These are phyloP conservation scores for Rubroboletus satanas DNA, from an alignment of 768 basidiomycete species.

Conservation along the genomic window DNA sequence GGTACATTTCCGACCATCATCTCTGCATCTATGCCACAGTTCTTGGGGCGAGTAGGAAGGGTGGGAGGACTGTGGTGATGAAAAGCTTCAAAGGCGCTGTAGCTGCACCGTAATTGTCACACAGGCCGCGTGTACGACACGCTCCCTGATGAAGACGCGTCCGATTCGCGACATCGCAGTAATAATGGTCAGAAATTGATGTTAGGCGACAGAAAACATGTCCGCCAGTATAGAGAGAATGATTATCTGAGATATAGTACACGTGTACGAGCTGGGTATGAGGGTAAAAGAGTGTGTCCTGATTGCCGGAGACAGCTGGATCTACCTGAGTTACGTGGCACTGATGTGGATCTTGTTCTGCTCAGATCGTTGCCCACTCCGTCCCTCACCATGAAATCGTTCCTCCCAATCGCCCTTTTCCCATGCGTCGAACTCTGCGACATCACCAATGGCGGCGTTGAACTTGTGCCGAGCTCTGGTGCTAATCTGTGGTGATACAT, in stretches of 20 bases:
- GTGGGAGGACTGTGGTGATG: slow-evolving; percentile 11
- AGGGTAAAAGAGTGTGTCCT: neutral
- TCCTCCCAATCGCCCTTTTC: slow-evolving; percentile 54
- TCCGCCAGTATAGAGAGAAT: neutral
- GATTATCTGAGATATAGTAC: slow-evolving; percentile 18
- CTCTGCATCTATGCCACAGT: slow-evolving; percentile 8
- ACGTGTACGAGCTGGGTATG: slow-evolving; percentile 6
- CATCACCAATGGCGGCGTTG: slow-evolving; percentile 3
- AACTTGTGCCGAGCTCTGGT: slow-evolving; percentile 27
- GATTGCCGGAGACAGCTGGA: neutral
- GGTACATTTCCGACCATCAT: slow-evolving; percentile 22
- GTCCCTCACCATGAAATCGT: slow-evolving; percentile 45
- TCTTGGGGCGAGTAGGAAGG: neutral
- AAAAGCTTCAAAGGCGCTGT: slow-evolving; percentile 7
- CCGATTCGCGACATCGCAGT: neutral
- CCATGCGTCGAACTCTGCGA: slow-evolving; percentile 31
- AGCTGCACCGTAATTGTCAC: slow-evolving; percentile 13
- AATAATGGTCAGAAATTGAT: neutral
- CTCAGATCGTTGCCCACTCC: slow-evolving; percentile 40
- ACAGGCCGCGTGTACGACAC: slow-evolving; percentile 25
- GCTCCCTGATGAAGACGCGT: neutral
- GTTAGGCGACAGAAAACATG: neutral
- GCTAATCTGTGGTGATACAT: slow-evolving; percentile 27
- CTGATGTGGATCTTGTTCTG: slow-evolving; percentile 35
- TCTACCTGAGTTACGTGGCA: slow-evolving; percentile 20